A percentile compares a stretch with the other conserved stretches of the same genome.
Conservation (phyloP, 139 green algal species). For the Gonium pectorale region DNA sequence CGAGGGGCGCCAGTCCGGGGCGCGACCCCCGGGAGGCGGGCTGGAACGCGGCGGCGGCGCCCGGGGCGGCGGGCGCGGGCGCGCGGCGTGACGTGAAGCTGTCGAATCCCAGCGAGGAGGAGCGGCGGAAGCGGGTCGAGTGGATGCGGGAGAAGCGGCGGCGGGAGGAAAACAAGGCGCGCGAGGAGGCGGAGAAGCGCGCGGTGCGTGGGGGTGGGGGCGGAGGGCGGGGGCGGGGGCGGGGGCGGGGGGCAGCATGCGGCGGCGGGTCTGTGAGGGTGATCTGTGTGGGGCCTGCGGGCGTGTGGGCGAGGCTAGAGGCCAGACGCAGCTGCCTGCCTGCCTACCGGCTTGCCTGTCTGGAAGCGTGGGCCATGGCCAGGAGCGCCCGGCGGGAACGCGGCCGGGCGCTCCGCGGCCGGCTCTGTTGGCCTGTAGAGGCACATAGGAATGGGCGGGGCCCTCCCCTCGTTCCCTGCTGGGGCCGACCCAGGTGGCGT, state of each 20-base stretch:
- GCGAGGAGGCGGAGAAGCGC: conserved; percentile 20
- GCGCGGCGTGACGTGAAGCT: conserved; percentile 7
- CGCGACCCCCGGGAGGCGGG: neutral
- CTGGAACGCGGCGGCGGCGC: neutral
- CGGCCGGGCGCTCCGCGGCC: no score
- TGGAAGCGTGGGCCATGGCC: no score
- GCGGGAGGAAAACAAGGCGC: conserved; percentile 27
- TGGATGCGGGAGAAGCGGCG: conserved; percentile 7
- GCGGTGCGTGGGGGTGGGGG: neutral
- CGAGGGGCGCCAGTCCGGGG: neutral
- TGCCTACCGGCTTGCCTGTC: no score
- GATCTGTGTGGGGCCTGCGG: no score
- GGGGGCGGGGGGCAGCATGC: neutral
- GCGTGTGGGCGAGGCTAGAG: no score
- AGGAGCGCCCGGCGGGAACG: no score
- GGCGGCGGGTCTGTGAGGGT: no score
- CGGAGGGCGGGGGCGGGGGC: neutral
- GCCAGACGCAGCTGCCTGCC: no score
- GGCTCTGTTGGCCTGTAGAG: no score
- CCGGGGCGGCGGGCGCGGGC: neutral
- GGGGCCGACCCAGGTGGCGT: no score
- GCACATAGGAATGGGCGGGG: no score
- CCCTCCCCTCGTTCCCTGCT: no score
- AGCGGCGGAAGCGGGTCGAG: conserved; percentile 16
- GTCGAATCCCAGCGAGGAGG: conserved; percentile 26